Conservation (phyloP, 1,139 yeast genomes). For the Scheffersomyces parashehatae region DNA sequence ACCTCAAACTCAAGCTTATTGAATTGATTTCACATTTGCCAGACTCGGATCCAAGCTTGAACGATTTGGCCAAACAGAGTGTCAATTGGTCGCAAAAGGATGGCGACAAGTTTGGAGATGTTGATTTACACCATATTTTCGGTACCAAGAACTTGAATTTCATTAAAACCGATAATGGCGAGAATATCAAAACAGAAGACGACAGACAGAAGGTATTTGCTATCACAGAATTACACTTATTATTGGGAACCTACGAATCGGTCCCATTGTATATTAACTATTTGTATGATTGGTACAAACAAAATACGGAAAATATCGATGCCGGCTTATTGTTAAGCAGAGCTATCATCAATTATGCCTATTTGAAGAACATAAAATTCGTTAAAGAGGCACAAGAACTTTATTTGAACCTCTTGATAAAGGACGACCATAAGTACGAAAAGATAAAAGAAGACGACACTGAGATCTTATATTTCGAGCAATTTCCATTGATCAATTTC, state of each 20-base stretch:
- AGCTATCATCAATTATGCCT: slow-evolving; percentile 68
- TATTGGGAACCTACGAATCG: slow-evolving; percentile 67
- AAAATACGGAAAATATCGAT: slow-evolving; percentile 48
- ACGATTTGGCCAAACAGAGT: slow-evolving; percentile 64
- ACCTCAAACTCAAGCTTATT: slow-evolving; percentile 38
- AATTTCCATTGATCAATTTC: slow-evolving; percentile 55
- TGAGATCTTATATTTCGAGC: slow-evolving; percentile 20
- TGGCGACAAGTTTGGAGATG: slow-evolving; percentile 63
- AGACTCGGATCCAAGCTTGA: slow-evolving; percentile 65
- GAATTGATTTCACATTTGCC: slow-evolving; percentile 53
- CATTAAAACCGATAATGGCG: slow-evolving; percentile 19
- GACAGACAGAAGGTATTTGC: slow-evolving; percentile 38
- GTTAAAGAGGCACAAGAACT: slow-evolving; percentile 45
- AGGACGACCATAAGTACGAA: slow-evolving; percentile 12
- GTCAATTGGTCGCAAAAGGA: slow-evolving; percentile 65
- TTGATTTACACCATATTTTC: slow-evolving; percentile 70
- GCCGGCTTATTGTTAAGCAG: slow-evolving; percentile 59
- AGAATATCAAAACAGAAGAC: slow-evolving; percentile 22
- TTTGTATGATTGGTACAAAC: slow-evolving; percentile 58
- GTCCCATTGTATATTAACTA: slow-evolving; percentile 53
- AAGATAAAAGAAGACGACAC: slow-evolving; percentile 15
- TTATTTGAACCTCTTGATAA: slow-evolving; percentile 35
- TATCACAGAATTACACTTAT: slow-evolving; percentile 55
- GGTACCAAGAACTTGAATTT: slow-evolving; percentile 60
- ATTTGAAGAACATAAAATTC: slow-evolving; percentile 61